Evolutionary conservation across 176 grass and related monocot genomes (phyloP).

Genomic region (Juncus effusus): DNA sequence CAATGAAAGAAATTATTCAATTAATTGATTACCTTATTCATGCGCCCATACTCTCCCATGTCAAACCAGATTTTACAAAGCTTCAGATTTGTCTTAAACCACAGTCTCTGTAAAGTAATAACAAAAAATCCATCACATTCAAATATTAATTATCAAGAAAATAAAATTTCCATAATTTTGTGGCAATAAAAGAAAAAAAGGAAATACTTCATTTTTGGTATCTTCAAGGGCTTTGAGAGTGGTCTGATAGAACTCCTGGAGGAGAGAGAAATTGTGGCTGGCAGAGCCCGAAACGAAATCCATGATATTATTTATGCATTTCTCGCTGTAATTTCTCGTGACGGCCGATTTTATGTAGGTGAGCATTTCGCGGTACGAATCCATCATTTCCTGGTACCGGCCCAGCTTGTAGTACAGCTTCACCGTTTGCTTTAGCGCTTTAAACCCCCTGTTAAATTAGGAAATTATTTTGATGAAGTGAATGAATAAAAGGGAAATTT

Average conservation of each 20-base stretch:
- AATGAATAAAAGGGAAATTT: no score
- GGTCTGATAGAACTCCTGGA: constrained; percentile 97
- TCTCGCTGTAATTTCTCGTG: constrained; percentile 97
- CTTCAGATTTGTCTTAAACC: constrained; percentile 99
- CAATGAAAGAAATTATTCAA: constrained; percentile 1
- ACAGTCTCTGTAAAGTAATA: constrained; percentile 61
- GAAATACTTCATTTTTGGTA: constrained; percentile 86
- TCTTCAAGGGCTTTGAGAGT: constrained; percentile 95
- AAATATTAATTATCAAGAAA: background rate
- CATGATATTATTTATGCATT: constrained; percentile 99
- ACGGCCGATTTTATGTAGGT: constrained; percentile 98
- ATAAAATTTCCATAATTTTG: background rate
- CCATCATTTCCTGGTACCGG: constrained; percentile 97
- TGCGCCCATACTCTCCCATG: constrained; percentile 87
- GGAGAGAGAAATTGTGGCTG: constrained; percentile 84
- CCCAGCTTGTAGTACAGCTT: constrained; percentile 95
- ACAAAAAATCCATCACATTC: constrained; percentile 14
- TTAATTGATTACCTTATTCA: constrained; percentile 75
- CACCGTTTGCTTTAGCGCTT: constrained; percentile 96
- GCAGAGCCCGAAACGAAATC: constrained; percentile 98
- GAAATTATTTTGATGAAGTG: background rate
- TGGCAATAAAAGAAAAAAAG: background rate
- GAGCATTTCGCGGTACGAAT: constrained; percentile 91
- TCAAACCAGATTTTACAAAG: constrained; percentile 99
- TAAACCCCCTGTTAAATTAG: constrained; percentile 69